phyloP scores from a whole-genome alignment of 148 eudicot species.

The Agrostemma githago region DNA sequence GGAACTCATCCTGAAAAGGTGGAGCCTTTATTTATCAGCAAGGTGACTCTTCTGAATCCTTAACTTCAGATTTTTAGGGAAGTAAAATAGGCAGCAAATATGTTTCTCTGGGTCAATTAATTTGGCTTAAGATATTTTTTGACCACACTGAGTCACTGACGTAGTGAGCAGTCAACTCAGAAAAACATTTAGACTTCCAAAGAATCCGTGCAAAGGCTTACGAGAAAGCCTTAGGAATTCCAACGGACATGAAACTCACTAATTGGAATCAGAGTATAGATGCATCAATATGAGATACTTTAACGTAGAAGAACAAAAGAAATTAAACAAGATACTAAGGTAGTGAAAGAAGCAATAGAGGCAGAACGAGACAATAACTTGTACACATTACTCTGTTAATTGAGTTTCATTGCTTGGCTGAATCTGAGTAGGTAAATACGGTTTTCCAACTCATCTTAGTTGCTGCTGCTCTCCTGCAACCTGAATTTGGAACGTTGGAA shows the following conservation, averaged over 20 bases:
- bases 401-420: conserved; percentile 1
- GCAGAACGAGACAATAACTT: neutral
- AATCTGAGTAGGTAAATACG: conserved; percentile 67
- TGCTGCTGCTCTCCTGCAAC: conserved; percentile 90
- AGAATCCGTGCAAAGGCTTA: neutral
- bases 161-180: neutral
- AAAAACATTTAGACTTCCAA: neutral
- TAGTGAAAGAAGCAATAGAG: neutral
- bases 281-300: neutral
- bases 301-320: no score
- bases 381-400: neutral
- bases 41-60: conserved; percentile 40
- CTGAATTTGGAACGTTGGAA: conserved; percentile 70
- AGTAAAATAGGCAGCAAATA: neutral
- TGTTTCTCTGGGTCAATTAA: neutral
- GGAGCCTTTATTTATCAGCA: conserved; percentile 85
- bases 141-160: neutral
- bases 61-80: neutral
- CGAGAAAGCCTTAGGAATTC: neutral
- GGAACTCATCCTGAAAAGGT: conserved; percentile 63
- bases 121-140: neutral
- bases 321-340: no score
- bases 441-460: conserved; percentile 73
- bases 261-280: neutral
- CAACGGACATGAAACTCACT: neutral